Evolutionary conservation across 2,329 filamentous ascomycete genomes (phyloP).

Genomic region (Claviceps paspali): DNA sequence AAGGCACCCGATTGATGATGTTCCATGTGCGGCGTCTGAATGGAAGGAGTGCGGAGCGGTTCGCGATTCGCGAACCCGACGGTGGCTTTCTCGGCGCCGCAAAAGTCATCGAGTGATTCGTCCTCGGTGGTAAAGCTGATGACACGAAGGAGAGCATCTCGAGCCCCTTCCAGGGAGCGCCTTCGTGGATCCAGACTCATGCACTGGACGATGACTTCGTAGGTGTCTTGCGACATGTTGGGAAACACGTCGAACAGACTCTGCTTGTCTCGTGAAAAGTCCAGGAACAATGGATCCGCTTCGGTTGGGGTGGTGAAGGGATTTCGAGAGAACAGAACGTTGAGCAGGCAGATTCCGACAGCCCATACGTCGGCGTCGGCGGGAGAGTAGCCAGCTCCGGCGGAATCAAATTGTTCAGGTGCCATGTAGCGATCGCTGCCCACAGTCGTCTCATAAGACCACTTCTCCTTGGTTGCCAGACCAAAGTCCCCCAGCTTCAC

Average conservation of each 20-base stretch:
- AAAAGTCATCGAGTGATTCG: slow-evolving; percentile 86
- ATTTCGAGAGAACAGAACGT: slow-evolving; percentile 92
- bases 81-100: slow-evolving; percentile 61
- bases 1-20: slow-evolving; percentile 53
- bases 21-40: slow-evolving; percentile 73
- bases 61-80: slow-evolving; percentile 82
- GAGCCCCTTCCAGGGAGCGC: slow-evolving; percentile 65
- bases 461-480: slow-evolving; percentile 73
- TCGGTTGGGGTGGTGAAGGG: slow-evolving; percentile 84
- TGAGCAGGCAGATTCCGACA: slow-evolving; percentile 89
- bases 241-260: slow-evolving; percentile 96
- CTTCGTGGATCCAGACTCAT: slow-evolving; percentile 83
- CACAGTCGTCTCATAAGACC: slow-evolving; percentile 85
- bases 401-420: slow-evolving; percentile 90
- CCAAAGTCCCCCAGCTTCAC: slow-evolving; percentile 98
- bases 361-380: slow-evolving; percentile 94
- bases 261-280: slow-evolving; percentile 87
- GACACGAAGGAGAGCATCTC: slow-evolving; percentile 61
- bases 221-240: slow-evolving; percentile 96
- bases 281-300: slow-evolving; percentile 82
- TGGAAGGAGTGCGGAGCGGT: slow-evolving; percentile 85
- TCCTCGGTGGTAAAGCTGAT: slow-evolving; percentile 90
- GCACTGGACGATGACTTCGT: slow-evolving; percentile 79
- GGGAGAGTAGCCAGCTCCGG: slow-evolving; percentile 76
- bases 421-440: slow-evolving; percentile 99